These are phyloP conservation scores for Escovopsis sp. DNA, from an alignment of 2,329 filamentous ascomycete species.

Conservation along the genomic window DNA sequence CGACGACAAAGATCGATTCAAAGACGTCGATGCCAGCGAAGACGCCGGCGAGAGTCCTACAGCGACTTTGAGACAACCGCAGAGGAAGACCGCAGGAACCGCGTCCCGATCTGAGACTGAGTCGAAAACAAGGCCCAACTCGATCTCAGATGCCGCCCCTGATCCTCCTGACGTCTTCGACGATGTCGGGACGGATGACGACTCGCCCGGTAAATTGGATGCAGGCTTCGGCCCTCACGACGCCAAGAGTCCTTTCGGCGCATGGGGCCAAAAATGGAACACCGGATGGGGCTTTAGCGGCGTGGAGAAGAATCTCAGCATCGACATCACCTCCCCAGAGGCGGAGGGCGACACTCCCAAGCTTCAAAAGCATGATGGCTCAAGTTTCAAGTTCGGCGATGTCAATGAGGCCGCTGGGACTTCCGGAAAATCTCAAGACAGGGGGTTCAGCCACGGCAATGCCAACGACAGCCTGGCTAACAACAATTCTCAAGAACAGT, in stretches of 20 bases:
- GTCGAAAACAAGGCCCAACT: not conserved
- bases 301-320: constrained; percentile 25
- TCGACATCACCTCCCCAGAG: no score
- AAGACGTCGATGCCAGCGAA: constrained; percentile 9
- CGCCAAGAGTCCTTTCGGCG: constrained; percentile 32
- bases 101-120: constrained; percentile 14
- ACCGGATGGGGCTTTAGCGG: constrained; percentile 20
- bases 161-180: constrained; percentile 33
- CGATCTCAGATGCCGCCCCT: not conserved
- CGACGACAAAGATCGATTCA: constrained; percentile 30
- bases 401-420: constrained; percentile 27
- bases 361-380: constrained; percentile 35
- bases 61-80: constrained; percentile 18
- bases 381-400: constrained; percentile 31
- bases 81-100: constrained; percentile 21
- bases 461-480: constrained; percentile 8
- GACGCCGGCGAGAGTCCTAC: constrained; percentile 14
- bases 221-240: constrained; percentile 34
- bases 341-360: constrained; percentile 30
- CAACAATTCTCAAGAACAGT: constrained; percentile 20
- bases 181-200: constrained; percentile 50
- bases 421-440: constrained; percentile 25
- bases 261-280: constrained; percentile 46
- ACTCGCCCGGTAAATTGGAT: constrained; percentile 40
- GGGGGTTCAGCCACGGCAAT: constrained; percentile 10